phyloP scores from a whole-genome alignment of 225 moss, liverwort and hornwort species.

The Sphagnum contortum region DNA sequence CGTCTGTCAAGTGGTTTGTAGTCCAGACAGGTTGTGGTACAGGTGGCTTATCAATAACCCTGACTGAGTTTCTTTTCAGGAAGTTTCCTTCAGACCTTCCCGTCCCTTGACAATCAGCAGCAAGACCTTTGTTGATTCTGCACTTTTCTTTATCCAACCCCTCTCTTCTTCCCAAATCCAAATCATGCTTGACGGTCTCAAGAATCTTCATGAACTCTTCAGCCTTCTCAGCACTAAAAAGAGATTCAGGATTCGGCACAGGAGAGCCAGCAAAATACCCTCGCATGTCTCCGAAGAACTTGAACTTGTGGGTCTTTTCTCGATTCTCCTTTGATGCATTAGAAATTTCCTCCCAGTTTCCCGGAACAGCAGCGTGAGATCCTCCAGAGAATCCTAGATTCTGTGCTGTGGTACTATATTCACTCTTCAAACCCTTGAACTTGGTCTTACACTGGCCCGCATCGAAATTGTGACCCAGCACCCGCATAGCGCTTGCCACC shows the following conservation, averaged over 20 bases:
- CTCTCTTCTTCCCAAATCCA: neutral
- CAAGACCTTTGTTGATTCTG: neutral
- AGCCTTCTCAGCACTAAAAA: conserved; percentile 1
- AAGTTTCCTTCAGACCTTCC: conserved; percentile 1
- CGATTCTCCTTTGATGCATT: neutral
- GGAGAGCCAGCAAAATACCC: conserved; percentile 4
- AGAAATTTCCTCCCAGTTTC: neutral
- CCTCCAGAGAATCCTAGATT: neutral
- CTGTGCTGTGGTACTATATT: conserved; percentile 1
- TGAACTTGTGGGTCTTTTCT: conserved; percentile 6
- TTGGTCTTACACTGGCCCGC: conserved; percentile 7
- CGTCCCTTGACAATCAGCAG: neutral
- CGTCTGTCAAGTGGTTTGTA: neutral
- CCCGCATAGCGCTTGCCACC: conserved; percentile 2
- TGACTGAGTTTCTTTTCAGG: neutral
- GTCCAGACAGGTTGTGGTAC: neutral
- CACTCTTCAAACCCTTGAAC: conserved; percentile 6
- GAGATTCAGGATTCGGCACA: neutral
- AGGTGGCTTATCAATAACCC: neutral
- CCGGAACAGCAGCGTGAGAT: neutral
- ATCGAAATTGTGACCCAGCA: conserved; percentile 2
- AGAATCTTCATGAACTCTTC: neutral
- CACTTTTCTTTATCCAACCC: conserved; percentile 4
- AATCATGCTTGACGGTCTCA: neutral
- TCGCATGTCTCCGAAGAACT: conserved; percentile 3